phyloP scores from a whole-genome alignment of 2,329 filamentous ascomycete genomes.

The Cyphellophora europaea region DNA sequence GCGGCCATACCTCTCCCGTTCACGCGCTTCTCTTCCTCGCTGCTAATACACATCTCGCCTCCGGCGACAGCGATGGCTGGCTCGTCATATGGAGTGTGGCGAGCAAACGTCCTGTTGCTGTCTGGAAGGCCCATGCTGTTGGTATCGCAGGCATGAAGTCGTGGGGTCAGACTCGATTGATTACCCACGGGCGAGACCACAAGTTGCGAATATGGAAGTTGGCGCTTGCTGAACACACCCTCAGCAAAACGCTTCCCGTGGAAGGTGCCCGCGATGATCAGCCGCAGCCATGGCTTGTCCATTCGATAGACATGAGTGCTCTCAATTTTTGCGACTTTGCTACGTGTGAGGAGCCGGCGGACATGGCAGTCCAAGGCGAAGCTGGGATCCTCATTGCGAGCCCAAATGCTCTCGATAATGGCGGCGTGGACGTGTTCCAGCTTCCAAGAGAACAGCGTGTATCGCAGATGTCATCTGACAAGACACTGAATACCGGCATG shows the following conservation, averaged over 20 bases:
- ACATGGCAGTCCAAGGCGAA: constrained; percentile 9
- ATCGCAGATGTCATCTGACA: constrained; percentile 45
- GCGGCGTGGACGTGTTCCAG: constrained; percentile 74
- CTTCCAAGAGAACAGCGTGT: constrained; percentile 66
- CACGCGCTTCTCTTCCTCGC: constrained; percentile 67
- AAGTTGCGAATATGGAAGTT: constrained; percentile 80
- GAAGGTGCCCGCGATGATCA: constrained; percentile 43
- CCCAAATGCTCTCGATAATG: constrained; percentile 65
- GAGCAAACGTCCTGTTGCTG: constrained; percentile 68
- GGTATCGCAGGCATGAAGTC: constrained; percentile 65
- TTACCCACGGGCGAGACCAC: constrained; percentile 91
- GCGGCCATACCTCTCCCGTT: constrained; percentile 74
- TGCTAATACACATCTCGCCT: constrained; percentile 66
- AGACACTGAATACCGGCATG: constrained; percentile 52
- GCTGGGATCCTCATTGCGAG: constrained; percentile 56
- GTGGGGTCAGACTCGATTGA: constrained; percentile 64
- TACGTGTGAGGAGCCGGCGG: constrained; percentile 38
- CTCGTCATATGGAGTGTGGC: constrained; percentile 76
- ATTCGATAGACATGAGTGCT: constrained; percentile 78
- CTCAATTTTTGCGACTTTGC: constrained; percentile 91
- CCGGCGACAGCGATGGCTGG: constrained; percentile 85
- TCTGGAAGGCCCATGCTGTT: constrained; percentile 77
- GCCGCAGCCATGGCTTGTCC: constrained; percentile 69
- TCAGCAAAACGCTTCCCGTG: constrained; percentile 64
- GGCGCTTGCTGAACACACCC: constrained; percentile 45